These are phyloP conservation scores for Populus nigra DNA, from an alignment of 345 rosid species.

Conservation along the genomic window DNA sequence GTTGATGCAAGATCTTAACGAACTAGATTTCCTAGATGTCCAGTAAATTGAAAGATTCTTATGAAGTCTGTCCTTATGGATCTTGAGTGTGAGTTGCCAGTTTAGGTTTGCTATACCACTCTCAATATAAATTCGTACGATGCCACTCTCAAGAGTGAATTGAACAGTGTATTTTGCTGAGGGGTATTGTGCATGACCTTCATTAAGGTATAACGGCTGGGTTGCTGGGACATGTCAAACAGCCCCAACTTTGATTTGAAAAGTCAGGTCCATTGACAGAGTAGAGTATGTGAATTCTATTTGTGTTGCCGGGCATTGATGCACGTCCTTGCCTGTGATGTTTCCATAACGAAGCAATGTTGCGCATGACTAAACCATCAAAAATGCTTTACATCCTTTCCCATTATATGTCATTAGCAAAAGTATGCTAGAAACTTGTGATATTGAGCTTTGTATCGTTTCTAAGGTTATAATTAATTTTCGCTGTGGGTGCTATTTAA, in stretches of 20 bases:
- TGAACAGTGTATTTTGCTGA: constrained; percentile 75
- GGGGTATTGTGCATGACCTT: constrained; percentile 63
- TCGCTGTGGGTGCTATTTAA: background rate
- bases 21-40: constrained; percentile 76
- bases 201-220: background rate
- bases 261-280: background rate
- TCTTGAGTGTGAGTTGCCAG: constrained; percentile 79
- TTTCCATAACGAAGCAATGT: background rate
- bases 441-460: background rate
- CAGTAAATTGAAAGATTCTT: constrained; percentile 72
- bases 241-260: background rate
- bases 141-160: constrained; percentile 77
- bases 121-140: constrained; percentile 65
- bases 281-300: background rate
- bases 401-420: background rate
- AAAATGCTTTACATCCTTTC: background rate
- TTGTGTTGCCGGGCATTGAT: background rate
- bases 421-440: background rate
- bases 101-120: constrained; percentile 77
- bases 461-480: background rate
- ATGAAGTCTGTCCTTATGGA: constrained; percentile 88
- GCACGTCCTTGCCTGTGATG: background rate
- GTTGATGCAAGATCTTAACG: constrained; percentile 79
- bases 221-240: background rate
- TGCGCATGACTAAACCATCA: background rate